Conservation (phyloP, 2,329 filamentous ascomycete species). For the Cordyceps cicadae region DNA sequence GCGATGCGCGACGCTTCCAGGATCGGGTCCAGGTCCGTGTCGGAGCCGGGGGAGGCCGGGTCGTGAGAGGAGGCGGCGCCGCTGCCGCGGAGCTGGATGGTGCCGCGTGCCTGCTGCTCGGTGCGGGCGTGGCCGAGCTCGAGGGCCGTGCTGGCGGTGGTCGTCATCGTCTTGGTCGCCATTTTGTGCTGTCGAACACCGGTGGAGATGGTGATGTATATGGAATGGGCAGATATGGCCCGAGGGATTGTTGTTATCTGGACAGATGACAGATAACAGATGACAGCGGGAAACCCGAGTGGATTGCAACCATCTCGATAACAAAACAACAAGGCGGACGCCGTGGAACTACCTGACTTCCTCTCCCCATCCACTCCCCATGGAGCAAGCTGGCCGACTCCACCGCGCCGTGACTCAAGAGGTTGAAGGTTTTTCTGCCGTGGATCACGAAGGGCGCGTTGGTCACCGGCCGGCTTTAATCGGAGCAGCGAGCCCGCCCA, state of each 20-base stretch:
- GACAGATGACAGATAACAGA: background rate
- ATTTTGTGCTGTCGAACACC: background rate
- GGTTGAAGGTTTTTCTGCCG: background rate
- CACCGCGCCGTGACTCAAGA: background rate
- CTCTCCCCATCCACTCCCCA: background rate
- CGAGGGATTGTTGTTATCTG: too few relatives aligned
- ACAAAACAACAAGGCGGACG: background rate
- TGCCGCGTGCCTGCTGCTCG: background rate
- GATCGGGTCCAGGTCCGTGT: background rate
- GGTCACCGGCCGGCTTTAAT: slow-evolving; percentile 1
- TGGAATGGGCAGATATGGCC: background rate
- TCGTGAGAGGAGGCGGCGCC: background rate
- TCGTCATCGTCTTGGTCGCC: background rate
- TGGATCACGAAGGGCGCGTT: background rate
- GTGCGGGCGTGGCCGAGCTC: background rate
- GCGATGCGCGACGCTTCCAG: slow-evolving; percentile 7
- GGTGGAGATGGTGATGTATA: background rate
- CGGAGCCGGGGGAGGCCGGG: background rate
- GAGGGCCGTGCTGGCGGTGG: slow-evolving; percentile 3
- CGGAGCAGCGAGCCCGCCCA: slow-evolving; percentile 4
- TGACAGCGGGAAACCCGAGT: background rate
- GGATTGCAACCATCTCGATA: background rate
- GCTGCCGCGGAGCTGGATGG: slow-evolving; percentile 3
- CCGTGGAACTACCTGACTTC: background rate
- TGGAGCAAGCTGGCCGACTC: background rate